Conservation (phyloP, 1,284 basidiomycete species). For the Trichosporon coremiiforme region DNA sequence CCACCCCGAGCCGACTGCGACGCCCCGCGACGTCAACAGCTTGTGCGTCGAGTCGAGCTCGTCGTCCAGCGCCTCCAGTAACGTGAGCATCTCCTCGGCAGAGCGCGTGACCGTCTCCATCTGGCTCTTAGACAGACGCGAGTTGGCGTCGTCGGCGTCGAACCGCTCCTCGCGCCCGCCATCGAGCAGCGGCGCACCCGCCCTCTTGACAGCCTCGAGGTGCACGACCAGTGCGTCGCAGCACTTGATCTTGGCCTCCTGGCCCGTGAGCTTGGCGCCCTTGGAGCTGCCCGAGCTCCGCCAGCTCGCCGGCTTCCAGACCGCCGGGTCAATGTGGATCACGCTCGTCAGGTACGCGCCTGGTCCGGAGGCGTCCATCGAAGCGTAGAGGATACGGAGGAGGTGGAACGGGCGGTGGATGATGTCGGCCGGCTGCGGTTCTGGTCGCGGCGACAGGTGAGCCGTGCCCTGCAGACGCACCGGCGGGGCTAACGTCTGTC, state of each 20-base stretch:
- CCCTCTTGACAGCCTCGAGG: conserved; percentile 36
- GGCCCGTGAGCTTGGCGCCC: conserved; percentile 57
- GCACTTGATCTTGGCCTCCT: conserved; percentile 44
- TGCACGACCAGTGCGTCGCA: conserved; percentile 40
- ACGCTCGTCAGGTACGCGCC: conserved; percentile 86
- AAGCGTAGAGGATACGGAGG: conserved; percentile 74
- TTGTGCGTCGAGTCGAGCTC: conserved; percentile 82
- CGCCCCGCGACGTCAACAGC: conserved; percentile 86
- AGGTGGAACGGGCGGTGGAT: conserved; percentile 85
- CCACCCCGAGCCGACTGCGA: conserved; percentile 59
- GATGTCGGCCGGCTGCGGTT: conserved; percentile 65
- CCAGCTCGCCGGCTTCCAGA: conserved; percentile 65
- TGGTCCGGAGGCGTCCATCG: conserved; percentile 72
- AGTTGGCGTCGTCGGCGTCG: conserved; percentile 52
- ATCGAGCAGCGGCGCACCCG: conserved; percentile 61
- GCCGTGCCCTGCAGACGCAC: conserved; percentile 29
- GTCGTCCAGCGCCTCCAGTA: conserved; percentile 72
- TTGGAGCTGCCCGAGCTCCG: conserved; percentile 56
- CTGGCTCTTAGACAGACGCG: conserved; percentile 23
- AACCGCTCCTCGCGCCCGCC: conserved; percentile 62
- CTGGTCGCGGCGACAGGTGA: conserved; percentile 44
- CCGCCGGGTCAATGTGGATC: conserved; percentile 81
- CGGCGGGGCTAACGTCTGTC: conserved; percentile 30
- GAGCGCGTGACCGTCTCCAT: conserved; percentile 55
- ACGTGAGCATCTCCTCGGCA: conserved; percentile 62